Evolutionary conservation across 108 stramenopile species (phyloP).

Genomic region (Cyclostephanos invisitatus): DNA sequence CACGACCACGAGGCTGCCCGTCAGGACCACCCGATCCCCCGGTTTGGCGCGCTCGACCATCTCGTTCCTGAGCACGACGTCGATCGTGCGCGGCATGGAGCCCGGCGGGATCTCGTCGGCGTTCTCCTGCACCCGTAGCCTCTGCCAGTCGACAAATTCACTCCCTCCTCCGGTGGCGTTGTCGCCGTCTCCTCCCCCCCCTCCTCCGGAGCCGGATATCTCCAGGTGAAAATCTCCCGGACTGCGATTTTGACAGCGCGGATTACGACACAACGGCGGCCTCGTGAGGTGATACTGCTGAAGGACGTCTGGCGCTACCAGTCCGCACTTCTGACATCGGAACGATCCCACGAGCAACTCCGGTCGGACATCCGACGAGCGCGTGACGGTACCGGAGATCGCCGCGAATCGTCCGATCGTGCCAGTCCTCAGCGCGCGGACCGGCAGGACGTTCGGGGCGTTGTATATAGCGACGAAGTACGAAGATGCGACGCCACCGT

Average conservation of each 20-base stretch:
- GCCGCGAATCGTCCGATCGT: slow-evolving; percentile 76
- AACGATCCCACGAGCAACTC: slow-evolving; percentile 94
- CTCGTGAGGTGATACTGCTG: slow-evolving; percentile 98
- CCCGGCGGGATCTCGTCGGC: slow-evolving; percentile 98
- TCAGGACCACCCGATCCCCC: slow-evolving; percentile 92
- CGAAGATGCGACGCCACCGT: slow-evolving; percentile 3
- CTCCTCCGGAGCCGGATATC: slow-evolving; percentile 12
- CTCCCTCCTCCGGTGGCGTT: slow-evolving; percentile 38
- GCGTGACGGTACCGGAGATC: slow-evolving; percentile 92
- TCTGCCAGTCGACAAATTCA: slow-evolving; percentile 97
- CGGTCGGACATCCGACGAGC: slow-evolving; percentile 97
- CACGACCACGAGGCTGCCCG: slow-evolving; percentile 90
- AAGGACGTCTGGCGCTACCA: slow-evolving; percentile 67
- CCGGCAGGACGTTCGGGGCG: slow-evolving; percentile 55
- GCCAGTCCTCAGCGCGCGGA: slow-evolving; percentile 80
- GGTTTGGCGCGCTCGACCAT: slow-evolving; percentile 98
- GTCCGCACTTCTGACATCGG: slow-evolving; percentile 92
- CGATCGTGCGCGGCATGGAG: slow-evolving; percentile 93
- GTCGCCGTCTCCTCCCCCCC: neutral
- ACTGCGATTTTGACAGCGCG: slow-evolving; percentile 78
- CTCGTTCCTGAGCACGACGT: slow-evolving; percentile 93
- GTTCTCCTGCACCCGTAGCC: slow-evolving; percentile 97
- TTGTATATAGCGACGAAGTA: slow-evolving; percentile 90
- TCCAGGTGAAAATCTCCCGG: slow-evolving; percentile 81
- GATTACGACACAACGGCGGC: slow-evolving; percentile 95